Evolutionary conservation across 305 asterid genomes (phyloP).

Genomic region (Rubia balearica): DNA sequence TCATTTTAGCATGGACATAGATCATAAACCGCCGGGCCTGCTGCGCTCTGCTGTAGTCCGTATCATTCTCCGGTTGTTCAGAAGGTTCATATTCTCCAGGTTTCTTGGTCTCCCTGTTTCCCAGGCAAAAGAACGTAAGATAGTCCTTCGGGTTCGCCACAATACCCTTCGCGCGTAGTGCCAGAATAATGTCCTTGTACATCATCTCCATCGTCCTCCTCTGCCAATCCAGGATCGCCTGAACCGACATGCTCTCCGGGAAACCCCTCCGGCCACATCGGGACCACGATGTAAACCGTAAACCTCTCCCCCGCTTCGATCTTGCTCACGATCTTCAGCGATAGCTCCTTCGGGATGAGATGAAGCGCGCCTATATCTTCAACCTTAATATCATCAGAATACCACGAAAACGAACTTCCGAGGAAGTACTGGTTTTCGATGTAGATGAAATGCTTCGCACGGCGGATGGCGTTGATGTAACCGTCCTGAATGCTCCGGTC

Average conservation of each 20-base stretch:
- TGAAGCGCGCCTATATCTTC: conserved; percentile 74
- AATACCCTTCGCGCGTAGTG: conserved; percentile 59
- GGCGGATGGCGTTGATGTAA: conserved; percentile 73
- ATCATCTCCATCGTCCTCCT: conserved; percentile 83
- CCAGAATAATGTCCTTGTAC: conserved; percentile 57
- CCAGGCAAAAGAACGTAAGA: conserved; percentile 74
- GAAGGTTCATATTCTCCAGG: conserved; percentile 70
- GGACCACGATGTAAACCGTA: conserved; percentile 60
- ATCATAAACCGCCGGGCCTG: conserved; percentile 81
- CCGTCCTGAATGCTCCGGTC: conserved; percentile 88
- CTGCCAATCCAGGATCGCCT: conserved; percentile 90
- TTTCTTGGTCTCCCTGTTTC: conserved; percentile 65
- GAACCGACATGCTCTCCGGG: conserved; percentile 73
- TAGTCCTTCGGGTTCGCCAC: conserved; percentile 70
- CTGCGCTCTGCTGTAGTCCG: conserved; percentile 63
- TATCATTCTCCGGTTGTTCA: conserved; percentile 55
- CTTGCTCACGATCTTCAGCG: conserved; percentile 65
- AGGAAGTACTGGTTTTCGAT: conserved; percentile 83
- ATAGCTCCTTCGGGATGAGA: conserved; percentile 76
- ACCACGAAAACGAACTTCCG: conserved; percentile 69
- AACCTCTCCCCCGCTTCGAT: conserved; percentile 83
- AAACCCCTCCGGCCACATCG: conserved; percentile 98
- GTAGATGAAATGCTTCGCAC: conserved; percentile 71
- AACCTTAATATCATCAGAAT: conserved; percentile 41
- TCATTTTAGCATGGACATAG: conserved; percentile 92